Percentiles rank a stretch among this genome's conserved stretches.
Conservation (phyloP, 2,329 filamentous ascomycete species). For the Xylaria polymorpha region DNA sequence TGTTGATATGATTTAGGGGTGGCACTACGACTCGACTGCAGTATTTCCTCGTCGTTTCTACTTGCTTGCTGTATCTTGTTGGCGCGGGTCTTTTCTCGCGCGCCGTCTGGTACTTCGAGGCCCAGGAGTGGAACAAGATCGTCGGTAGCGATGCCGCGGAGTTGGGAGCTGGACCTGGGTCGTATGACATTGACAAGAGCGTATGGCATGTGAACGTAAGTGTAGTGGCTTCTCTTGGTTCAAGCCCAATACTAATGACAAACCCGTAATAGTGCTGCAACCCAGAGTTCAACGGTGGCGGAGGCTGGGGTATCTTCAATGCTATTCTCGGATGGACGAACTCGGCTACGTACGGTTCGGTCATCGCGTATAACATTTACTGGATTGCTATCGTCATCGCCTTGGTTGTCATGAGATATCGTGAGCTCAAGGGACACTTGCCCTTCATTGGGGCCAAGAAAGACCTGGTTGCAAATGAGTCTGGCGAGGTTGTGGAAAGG, state of each 20-base stretch:
- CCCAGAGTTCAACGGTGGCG: conserved; percentile 75
- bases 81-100: conserved; percentile 85
- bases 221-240: conserved; percentile 34
- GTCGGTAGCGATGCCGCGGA: conserved; percentile 68
- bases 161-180: conserved; percentile 71
- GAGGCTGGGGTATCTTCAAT: conserved; percentile 90
- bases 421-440: conserved; percentile 67
- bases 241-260: conserved; percentile 8
- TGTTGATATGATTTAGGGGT: conserved; percentile 55
- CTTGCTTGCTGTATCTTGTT: conserved; percentile 85
- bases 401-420: conserved; percentile 74
- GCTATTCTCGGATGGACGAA: conserved; percentile 89
- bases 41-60: conserved; percentile 83
- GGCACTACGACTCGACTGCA: conserved; percentile 76
- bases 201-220: conserved; percentile 86
- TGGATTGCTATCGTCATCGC: conserved; percentile 78
- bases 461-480: conserved; percentile 3
- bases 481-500: conserved; percentile 9
- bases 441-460: conserved; percentile 53
- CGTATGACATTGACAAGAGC: conserved; percentile 80
- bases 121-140: conserved; percentile 73
- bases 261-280: conserved; percentile 76
- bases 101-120: conserved; percentile 79
- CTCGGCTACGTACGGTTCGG: conserved; percentile 86
- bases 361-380: conserved; percentile 89